Percentiles rank a stretch among this genome's conserved stretches.
These are phyloP conservation scores for Kuraishia ogatae DNA, from an alignment of 805 yeast species.

Conservation along the genomic window DNA sequence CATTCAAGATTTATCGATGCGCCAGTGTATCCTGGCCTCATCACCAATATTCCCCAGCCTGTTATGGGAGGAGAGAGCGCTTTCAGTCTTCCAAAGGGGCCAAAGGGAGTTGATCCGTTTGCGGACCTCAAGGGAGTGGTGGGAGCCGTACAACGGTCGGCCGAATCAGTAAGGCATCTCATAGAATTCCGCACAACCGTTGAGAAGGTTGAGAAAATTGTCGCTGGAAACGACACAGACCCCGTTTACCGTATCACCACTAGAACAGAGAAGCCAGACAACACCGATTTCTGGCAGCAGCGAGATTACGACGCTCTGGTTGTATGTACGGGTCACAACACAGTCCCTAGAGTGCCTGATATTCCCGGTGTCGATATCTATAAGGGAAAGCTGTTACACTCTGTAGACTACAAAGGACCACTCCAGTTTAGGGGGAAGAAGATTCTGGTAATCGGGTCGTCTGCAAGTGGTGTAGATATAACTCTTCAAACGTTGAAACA, in stretches of 20 bases:
- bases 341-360: conserved; percentile 29
- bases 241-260: conserved; percentile 20
- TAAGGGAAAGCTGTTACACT: background rate
- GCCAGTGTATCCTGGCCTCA: conserved; percentile 19
- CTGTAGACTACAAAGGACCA: background rate
- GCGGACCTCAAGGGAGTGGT: background rate
- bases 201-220: conserved; percentile 25
- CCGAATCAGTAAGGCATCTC: background rate
- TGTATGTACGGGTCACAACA: conserved; percentile 35
- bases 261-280: conserved; percentile 10
- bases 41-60: conserved; percentile 33
- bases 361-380: conserved; percentile 26
- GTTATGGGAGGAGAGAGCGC: conserved; percentile 20
- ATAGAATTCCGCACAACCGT: conserved; percentile 23
- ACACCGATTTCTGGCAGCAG: background rate
- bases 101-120: background rate
- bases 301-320: conserved; percentile 28
- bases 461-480: conserved; percentile 71
- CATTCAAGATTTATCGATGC: conserved; percentile 18
- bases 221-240: conserved; percentile 12
- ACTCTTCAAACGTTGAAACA: conserved; percentile 41
- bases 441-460: conserved; percentile 31
- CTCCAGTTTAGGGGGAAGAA: conserved; percentile 12
- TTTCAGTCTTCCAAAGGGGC: background rate
- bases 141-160: background rate